Conservation (phyloP, 2,329 filamentous ascomycete species). For the Fusarium newnesense region DNA sequence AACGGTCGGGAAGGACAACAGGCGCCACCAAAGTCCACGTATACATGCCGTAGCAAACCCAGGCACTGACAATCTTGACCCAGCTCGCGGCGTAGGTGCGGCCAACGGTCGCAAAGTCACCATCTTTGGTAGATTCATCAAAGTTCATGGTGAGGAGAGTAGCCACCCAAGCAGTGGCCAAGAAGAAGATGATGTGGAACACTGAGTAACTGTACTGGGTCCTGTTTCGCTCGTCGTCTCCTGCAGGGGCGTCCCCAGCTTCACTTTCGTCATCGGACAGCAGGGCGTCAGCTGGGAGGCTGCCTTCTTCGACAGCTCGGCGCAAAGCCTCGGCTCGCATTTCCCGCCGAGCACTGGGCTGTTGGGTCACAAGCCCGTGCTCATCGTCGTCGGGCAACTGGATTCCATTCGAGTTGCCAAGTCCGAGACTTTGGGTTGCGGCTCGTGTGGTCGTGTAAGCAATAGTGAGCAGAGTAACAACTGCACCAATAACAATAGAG, state of each 20-base stretch:
- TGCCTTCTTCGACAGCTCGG: slow-evolving; percentile 91
- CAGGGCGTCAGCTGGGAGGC: slow-evolving; percentile 88
- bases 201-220: slow-evolving; percentile 97
- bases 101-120: slow-evolving; percentile 90
- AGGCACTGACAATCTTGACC: slow-evolving; percentile 98
- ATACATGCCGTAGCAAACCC: slow-evolving; percentile 96
- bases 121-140: slow-evolving; percentile 68
- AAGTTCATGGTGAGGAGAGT: slow-evolving; percentile 85
- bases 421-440: slow-evolving; percentile 86
- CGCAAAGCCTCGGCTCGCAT: slow-evolving; percentile 94
- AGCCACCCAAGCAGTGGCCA: slow-evolving; percentile 95
- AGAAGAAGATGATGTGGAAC: slow-evolving; percentile 98
- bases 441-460: slow-evolving; percentile 98
- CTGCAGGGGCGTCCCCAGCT: slow-evolving; percentile 68
- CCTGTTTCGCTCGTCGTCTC: slow-evolving; percentile 87
- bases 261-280: slow-evolving; percentile 78
- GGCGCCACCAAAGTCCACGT: slow-evolving; percentile 93
- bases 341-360: slow-evolving; percentile 81
- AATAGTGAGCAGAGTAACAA: slow-evolving; percentile 96
- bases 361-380: slow-evolving; percentile 87
- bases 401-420: slow-evolving; percentile 64
- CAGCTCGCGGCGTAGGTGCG: slow-evolving; percentile 97
- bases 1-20: slow-evolving; percentile 84
- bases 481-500: slow-evolving; percentile 89
- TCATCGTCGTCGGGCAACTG: slow-evolving; percentile 77